phyloP scores from a whole-genome alignment of 2,329 filamentous ascomycete genomes.

The Aschersonia sp. region DNA sequence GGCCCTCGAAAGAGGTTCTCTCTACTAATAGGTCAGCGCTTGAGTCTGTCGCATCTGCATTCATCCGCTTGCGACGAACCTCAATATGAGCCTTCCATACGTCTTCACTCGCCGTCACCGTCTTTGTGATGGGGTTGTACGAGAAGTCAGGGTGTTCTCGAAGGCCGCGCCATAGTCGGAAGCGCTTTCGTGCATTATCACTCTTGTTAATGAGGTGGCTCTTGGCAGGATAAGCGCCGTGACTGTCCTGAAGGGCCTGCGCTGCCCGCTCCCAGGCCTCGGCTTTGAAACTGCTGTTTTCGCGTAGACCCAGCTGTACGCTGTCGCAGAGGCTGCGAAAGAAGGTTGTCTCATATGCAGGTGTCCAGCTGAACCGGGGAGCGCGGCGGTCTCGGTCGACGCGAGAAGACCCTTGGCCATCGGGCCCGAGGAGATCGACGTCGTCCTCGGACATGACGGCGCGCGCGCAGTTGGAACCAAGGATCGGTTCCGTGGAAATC shows the following conservation, averaged over 20 bases:
- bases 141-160: conserved; percentile 42
- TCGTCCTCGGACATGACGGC: conserved; percentile 24
- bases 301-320: conserved; percentile 39
- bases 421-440: conserved; percentile 19
- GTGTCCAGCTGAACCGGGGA: conserved; percentile 46
- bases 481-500: not conserved
- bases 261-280: conserved; percentile 46
- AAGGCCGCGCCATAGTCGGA: conserved; percentile 45
- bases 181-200: conserved; percentile 48
- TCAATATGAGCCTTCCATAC: conserved; percentile 43
- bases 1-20: conserved; percentile 42
- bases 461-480: not conserved
- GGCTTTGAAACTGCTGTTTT: conserved; percentile 46
- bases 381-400: conserved; percentile 25
- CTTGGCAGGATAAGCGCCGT: conserved; percentile 43
- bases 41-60: not conserved
- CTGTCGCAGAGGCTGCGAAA: conserved; percentile 46
- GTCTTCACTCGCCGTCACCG: conserved; percentile 40
- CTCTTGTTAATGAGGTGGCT: conserved; percentile 50
- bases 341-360: conserved; percentile 43
- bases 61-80: conserved; percentile 20
- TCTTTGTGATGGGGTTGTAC: conserved; percentile 34
- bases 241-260: conserved; percentile 36
- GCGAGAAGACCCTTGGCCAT: conserved; percentile 16
- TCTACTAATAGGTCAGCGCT: conserved; percentile 19